A percentile compares a stretch with the other conserved stretches of the same genome.
These are phyloP conservation scores for Hemerocallis citrina DNA, from an alignment of 106 monocot genomes.

Conservation along the genomic window DNA sequence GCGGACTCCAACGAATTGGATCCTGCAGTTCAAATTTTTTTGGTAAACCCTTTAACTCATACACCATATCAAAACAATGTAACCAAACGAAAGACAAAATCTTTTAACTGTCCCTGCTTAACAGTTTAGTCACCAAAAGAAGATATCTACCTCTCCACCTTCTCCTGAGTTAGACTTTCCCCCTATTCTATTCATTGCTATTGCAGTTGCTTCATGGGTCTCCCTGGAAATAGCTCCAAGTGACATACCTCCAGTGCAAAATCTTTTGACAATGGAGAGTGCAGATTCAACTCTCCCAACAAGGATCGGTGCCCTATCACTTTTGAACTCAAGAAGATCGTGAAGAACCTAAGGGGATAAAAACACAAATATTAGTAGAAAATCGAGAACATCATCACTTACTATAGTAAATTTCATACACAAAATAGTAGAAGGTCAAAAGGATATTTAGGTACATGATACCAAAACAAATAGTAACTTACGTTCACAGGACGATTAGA, in stretches of 20 bases:
- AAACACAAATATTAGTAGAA: neutral
- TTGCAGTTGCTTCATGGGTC: constrained; percentile 93
- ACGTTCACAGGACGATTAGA: constrained; percentile 85
- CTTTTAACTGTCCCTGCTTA: too few relatives aligned
- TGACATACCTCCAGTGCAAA: constrained; percentile 97
- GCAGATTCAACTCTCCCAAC: constrained; percentile 92
- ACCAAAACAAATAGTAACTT: constrained; percentile 7
- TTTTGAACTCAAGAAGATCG: constrained; percentile 81
- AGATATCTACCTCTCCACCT: constrained; percentile 82
- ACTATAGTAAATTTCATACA: too few relatives aligned
- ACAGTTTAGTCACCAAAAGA: neutral
- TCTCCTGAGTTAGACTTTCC: constrained; percentile 96
- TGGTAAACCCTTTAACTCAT: too few relatives aligned
- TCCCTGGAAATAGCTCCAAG: constrained; percentile 92
- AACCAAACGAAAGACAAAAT: neutral
- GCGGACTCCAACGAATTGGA: constrained; percentile 88
- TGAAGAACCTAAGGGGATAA: constrained; percentile 51
- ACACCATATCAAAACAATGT: too few relatives aligned
- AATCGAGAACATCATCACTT: too few relatives aligned
- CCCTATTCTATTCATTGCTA: constrained; percentile 90
- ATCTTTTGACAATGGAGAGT: constrained; percentile 74
- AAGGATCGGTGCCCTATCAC: constrained; percentile 66
- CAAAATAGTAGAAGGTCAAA: neutral
- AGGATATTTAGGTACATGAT: neutral
- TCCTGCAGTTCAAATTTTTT: constrained; percentile 34